phyloP scores from a whole-genome alignment of 2,329 filamentous ascomycete genomes.

The Colletotrichum ledebouriae region DNA sequence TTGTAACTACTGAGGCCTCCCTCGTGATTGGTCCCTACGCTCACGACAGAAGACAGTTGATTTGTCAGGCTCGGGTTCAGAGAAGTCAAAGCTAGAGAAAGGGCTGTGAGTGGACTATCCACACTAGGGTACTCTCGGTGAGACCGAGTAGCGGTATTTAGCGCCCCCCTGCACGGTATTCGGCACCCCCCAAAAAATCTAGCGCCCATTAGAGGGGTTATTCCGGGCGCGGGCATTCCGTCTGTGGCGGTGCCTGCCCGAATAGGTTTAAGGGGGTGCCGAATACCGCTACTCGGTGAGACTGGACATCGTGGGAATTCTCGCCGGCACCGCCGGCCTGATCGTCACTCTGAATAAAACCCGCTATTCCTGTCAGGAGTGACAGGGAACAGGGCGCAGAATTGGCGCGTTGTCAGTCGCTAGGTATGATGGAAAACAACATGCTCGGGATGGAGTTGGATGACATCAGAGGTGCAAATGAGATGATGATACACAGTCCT shows the following conservation, averaged over 20 bases:
- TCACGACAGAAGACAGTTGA: background rate
- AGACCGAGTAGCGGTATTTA: background rate
- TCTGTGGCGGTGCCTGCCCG: too few relatives aligned
- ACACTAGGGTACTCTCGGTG: background rate
- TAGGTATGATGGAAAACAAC: background rate
- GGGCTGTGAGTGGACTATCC: background rate
- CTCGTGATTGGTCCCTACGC: background rate
- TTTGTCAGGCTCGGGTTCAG: background rate
- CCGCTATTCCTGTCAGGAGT: background rate
- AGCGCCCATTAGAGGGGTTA: too few relatives aligned
- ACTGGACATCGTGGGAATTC: background rate
- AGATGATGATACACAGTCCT: slow-evolving; percentile 12
- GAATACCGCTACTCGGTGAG: too few relatives aligned
- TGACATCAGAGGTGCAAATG: background rate
- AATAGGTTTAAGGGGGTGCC: too few relatives aligned
- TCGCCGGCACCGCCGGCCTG: background rate
- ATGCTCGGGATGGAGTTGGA: background rate
- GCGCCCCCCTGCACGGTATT: too few relatives aligned
- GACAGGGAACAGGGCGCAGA: background rate
- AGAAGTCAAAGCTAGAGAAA: slow-evolving; percentile 1
- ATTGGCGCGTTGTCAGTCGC: background rate
- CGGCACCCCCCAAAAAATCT: too few relatives aligned
- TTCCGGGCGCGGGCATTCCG: too few relatives aligned
- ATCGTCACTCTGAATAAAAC: background rate
- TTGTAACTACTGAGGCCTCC: background rate